Base-by-base conservation (phyloP, 1,139 yeast genomes). In the Kodamaea sp. region DNA sequence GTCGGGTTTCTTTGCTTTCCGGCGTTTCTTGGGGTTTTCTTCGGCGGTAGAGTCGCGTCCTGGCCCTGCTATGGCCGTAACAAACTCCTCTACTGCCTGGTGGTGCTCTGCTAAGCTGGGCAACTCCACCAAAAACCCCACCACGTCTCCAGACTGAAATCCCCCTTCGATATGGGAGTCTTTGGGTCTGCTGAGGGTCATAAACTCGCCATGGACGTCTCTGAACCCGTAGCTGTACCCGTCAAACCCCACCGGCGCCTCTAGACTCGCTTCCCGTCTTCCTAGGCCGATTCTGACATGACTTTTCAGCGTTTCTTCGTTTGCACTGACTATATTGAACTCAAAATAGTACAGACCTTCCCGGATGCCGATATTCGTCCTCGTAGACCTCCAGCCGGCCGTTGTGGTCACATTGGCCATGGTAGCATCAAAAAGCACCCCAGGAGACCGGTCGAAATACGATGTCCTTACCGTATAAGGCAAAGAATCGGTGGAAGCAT, bases 211-310 rank as follows among this genome's bases (percentile, higher is more conserved):
- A n/a, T 73, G 72, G 22, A 75, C 73, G 59, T 90, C 97, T 40
- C 97, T 68, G 8, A 92, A 53, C 1, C 96, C 97, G 57, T 94
- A 92, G 0, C 97, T 92, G 60, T 89, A 92, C 0, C 90, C 94
- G 58, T 92, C 97, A 52, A 78, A 87, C 4, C 99, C 99, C 7
- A 90, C 92, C 0, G 99, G 98, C 0, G 96, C 96, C 47, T 92
- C 97, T 31, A 90, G 61, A 35, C 89, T 78, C 1, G 96, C 95
- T 53, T 92, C 98, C 44, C 87, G 71, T 37, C 97, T 66, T 0
- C 83, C 83, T 28, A 90, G 50, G 0, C 99, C 99, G 16, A 90
- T 54, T 23, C 98, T 61, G 1, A 90, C 90, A 56, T 90, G 95
- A 34, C 75, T 55, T 29, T 55, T 56, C n/a, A n/a, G n/a, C 16